Conservation (phyloP, 495 filamentous ascomycete species). For the Pseudoneurospora amorphoporcata region DNA sequence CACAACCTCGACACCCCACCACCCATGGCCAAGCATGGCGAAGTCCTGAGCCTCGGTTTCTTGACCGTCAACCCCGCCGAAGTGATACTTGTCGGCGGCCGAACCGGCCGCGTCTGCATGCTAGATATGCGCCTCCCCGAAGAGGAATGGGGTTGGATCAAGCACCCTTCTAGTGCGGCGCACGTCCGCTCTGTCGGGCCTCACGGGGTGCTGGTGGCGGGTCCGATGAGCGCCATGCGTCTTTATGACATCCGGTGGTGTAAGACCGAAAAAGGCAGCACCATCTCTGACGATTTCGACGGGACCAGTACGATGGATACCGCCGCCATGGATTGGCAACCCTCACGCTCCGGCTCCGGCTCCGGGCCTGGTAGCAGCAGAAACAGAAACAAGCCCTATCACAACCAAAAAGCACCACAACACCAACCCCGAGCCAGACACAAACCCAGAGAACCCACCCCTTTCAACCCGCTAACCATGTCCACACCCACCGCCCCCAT, state of each 20-base stretch:
- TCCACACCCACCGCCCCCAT: conserved; percentile 15
- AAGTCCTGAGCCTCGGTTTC: conserved; percentile 22
- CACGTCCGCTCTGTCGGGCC: conserved; percentile 22
- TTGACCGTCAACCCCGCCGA: conserved; percentile 12
- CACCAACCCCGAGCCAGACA: not conserved
- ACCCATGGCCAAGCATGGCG: conserved; percentile 3
- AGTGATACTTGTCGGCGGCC: conserved; percentile 28
- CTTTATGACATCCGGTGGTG: conserved; percentile 29
- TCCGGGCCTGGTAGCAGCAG: not conserved
- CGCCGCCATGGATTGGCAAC: not conserved
- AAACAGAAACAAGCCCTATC: not conserved
- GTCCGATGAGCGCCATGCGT: conserved; percentile 22
- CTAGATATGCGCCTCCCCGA: conserved; percentile 21
- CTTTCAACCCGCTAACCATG: not conserved
- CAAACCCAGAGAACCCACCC: not conserved
- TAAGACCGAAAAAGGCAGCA: not conserved
- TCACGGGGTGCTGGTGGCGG: conserved; percentile 29
- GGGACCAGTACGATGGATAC: not conserved
- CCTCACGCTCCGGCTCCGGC: not conserved
- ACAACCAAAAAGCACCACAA: not conserved
- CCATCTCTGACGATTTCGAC: not conserved
- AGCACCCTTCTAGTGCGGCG: conserved; percentile 18
- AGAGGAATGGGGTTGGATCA: conserved; percentile 16
- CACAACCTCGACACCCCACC: not conserved
- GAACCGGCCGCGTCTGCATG: conserved; percentile 19